Evolutionary conservation across 805 yeast species (phyloP).

Genomic region (Nakazawaea sp.): DNA sequence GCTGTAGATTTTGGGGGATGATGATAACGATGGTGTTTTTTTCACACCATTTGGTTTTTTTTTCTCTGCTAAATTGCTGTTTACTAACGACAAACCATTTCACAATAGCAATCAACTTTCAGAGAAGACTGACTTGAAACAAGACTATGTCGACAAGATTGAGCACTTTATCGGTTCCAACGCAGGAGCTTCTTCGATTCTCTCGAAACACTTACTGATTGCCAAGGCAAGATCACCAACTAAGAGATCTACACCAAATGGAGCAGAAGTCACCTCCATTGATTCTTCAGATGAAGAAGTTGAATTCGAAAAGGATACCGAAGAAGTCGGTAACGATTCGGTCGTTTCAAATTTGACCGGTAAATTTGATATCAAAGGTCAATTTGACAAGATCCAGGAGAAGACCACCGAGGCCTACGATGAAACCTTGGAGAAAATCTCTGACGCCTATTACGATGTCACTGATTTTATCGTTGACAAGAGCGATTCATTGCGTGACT

Average conservation of each 20-base stretch:
- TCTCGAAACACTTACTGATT: slow-evolving; percentile 5
- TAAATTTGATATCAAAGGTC: slow-evolving; percentile 23
- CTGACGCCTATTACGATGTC: slow-evolving; percentile 1
- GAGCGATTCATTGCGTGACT: slow-evolving; percentile 8
- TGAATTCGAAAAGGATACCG: slow-evolving; percentile 6
- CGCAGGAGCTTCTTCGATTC: slow-evolving; percentile 4
- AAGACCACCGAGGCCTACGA: slow-evolving; percentile 2
- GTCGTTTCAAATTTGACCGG: neutral
- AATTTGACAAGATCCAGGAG: neutral
- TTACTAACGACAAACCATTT: neutral
- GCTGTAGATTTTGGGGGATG: too few species aligned
- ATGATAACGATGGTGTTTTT: too few species aligned
- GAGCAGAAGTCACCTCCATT: slow-evolving; percentile 1
- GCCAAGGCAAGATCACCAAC: slow-evolving; percentile 8
- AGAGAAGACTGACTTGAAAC: slow-evolving; percentile 11
- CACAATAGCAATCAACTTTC: slow-evolving; percentile 9
- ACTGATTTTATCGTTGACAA: slow-evolving; percentile 3
- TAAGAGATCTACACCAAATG: slow-evolving; percentile 2
- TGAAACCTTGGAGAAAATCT: neutral
- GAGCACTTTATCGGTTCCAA: slow-evolving; percentile 4
- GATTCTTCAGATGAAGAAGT: slow-evolving; percentile 9
- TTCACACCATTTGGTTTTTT: neutral
- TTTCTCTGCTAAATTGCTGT: neutral
- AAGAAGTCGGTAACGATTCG: neutral
- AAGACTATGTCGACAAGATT: slow-evolving; percentile 10